Evolutionary conservation across 495 filamentous ascomycete genomes (phyloP).

Genomic region (Bathelium albidoporum): DNA sequence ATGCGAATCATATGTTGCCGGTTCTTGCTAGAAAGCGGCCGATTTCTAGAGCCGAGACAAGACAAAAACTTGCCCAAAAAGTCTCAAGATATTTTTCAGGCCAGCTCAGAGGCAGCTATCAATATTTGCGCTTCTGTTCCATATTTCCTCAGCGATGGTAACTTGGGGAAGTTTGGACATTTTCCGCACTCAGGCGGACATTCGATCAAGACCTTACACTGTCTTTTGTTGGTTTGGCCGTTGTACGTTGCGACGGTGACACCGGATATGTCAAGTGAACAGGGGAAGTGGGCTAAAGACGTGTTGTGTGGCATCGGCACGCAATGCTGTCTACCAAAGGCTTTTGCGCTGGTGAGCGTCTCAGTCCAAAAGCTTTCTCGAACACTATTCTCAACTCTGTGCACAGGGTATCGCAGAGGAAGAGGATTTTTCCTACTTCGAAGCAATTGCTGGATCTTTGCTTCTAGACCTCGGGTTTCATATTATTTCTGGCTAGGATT

Average conservation of each 20-base stretch:
- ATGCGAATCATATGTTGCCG: not conserved
- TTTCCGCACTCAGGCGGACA: not conserved
- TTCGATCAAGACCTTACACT: not conserved
- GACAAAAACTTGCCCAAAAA: not conserved
- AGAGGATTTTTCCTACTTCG: not conserved
- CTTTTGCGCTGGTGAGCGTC: not conserved
- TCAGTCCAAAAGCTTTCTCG: not conserved
- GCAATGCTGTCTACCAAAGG: not conserved
- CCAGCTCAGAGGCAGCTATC: not conserved
- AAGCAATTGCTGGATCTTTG: not conserved
- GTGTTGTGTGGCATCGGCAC: not conserved
- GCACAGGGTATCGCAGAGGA: not conserved
- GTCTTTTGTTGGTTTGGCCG: not conserved
- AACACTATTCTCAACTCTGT: not conserved
- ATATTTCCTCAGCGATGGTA: not conserved
- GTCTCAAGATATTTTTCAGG: not conserved
- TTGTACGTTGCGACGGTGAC: not conserved
- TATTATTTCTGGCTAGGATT: not conserved
- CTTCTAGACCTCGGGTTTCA: not conserved
- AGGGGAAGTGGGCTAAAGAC: not conserved
- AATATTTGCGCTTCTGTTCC: slow-evolving; percentile 1
- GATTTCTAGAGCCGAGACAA: not conserved
- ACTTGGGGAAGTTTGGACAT: not conserved
- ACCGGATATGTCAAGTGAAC: not conserved
- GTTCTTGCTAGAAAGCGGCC: not conserved